These are phyloP conservation scores for Tuber calosporum DNA, from an alignment of 495 filamentous ascomycete genomes.

Conservation along the genomic window DNA sequence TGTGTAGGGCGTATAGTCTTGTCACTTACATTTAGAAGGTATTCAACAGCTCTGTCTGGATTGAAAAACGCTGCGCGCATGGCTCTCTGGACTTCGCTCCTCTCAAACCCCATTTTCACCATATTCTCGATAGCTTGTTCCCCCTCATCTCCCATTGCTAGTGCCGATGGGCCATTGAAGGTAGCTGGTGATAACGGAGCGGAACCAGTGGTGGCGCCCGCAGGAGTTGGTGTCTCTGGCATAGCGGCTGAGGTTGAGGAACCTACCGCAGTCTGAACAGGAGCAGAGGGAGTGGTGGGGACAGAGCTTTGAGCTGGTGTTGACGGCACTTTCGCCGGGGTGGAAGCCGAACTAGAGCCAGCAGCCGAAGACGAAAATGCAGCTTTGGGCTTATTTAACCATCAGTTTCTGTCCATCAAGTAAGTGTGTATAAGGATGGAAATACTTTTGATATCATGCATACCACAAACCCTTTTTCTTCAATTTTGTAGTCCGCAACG, in stretches of 20 bases:
- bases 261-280: slow-evolving; percentile 49
- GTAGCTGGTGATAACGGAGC: slow-evolving; percentile 45
- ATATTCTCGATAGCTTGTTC: slow-evolving; percentile 86
- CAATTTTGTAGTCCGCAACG: slow-evolving; percentile 90
- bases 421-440: background rate
- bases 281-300: slow-evolving; percentile 64
- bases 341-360: slow-evolving; percentile 47
- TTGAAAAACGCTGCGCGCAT: slow-evolving; percentile 96
- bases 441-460: slow-evolving; percentile 79
- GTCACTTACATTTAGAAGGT: slow-evolving; percentile 70
- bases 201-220: slow-evolving; percentile 46
- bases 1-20: background rate
- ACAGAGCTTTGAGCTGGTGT: slow-evolving; percentile 54
- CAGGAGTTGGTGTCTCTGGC: slow-evolving; percentile 60
- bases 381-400: slow-evolving; percentile 56
- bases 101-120: slow-evolving; percentile 91
- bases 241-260: slow-evolving; percentile 50
- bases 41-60: slow-evolving; percentile 94
- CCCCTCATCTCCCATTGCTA: slow-evolving; percentile 75
- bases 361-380: slow-evolving; percentile 47
- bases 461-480: slow-evolving; percentile 98
- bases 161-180: slow-evolving; percentile 69
- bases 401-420: slow-evolving; percentile 29
- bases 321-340: slow-evolving; percentile 53
- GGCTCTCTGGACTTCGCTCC: slow-evolving; percentile 78